Evolutionary conservation across 139 green algal species (phyloP).

Genomic region (Yamagishiella unicocca): DNA sequence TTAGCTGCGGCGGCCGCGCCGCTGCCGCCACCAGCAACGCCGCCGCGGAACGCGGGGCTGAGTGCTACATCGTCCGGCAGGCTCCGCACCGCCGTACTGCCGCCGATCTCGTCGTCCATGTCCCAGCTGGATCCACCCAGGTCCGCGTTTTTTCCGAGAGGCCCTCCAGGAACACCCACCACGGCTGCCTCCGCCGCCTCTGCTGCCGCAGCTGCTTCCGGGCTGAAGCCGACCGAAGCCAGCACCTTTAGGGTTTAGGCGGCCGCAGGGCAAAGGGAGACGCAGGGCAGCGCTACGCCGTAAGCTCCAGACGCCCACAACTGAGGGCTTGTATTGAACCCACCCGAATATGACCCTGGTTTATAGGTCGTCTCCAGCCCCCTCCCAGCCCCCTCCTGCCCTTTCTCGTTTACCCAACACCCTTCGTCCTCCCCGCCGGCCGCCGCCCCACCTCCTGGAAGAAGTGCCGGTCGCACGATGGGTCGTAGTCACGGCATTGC

Average conservation of each 20-base stretch:
- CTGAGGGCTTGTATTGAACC: no score
- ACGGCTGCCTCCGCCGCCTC: background rate
- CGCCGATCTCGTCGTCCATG: background rate
- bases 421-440: no score
- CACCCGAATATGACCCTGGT: no score
- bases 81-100: background rate
- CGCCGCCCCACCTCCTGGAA: conserved; percentile 35
- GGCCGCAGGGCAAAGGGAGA: no score
- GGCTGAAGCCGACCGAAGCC: background rate
- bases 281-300: no score
- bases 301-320: no score
- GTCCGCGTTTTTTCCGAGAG: background rate
- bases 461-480: background rate
- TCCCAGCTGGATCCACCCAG: background rate
- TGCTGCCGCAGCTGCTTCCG: background rate
- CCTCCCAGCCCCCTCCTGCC: no score
- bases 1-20: background rate
- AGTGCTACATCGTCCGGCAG: no score
- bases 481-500: conserved; percentile 20
- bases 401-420: no score
- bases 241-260: no score
- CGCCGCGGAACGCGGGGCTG: no score
- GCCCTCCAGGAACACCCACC: background rate
- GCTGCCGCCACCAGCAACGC: background rate
- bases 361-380: no score